phyloP scores from a whole-genome alignment of 1,284 basidiomycete species.

The Veloporphyrellus conicus region DNA sequence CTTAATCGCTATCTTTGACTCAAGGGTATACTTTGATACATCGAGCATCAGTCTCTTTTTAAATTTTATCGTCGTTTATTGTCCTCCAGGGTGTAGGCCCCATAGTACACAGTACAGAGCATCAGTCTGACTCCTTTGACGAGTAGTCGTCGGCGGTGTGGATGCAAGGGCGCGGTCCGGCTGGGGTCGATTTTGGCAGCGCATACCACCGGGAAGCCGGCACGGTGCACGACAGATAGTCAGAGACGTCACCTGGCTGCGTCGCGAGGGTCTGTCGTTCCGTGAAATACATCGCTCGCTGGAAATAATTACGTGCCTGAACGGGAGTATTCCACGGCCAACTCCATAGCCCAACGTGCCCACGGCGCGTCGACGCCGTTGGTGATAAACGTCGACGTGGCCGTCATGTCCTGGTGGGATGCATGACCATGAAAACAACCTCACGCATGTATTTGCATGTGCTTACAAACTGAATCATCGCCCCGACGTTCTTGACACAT shows the following conservation, averaged over 20 bases:
- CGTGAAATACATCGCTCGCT: not conserved
- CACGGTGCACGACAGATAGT: slow-evolving; percentile 21
- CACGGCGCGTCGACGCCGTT: slow-evolving; percentile 15
- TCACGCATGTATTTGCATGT: not conserved
- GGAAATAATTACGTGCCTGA: slow-evolving; percentile 1
- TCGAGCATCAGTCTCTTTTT: not conserved
- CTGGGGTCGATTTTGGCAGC: slow-evolving; percentile 55
- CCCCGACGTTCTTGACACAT: slow-evolving; percentile 71
- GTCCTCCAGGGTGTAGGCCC: no score
- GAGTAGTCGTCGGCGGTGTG: slow-evolving; percentile 74
- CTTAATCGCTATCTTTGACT: slow-evolving; percentile 80
- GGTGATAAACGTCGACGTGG: slow-evolving; percentile 83
- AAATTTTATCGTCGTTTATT: no score
- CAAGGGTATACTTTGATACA: slow-evolving; percentile 34
- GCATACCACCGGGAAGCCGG: slow-evolving; percentile 11
- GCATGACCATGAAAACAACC: not conserved
- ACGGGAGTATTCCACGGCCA: slow-evolving; percentile 10
- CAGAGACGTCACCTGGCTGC: slow-evolving; percentile 16
- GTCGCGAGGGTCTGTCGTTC: not conserved
- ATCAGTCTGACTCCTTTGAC: no score
- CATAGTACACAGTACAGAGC: slow-evolving; percentile 39
- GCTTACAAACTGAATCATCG: slow-evolving; percentile 72
- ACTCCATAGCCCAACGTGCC: slow-evolving; percentile 10
- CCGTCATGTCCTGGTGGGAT: slow-evolving; percentile 79
- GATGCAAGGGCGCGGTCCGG: slow-evolving; percentile 68